phyloP scores from a whole-genome alignment of 2,329 filamentous ascomycete species.

The Diaporthe eres region DNA sequence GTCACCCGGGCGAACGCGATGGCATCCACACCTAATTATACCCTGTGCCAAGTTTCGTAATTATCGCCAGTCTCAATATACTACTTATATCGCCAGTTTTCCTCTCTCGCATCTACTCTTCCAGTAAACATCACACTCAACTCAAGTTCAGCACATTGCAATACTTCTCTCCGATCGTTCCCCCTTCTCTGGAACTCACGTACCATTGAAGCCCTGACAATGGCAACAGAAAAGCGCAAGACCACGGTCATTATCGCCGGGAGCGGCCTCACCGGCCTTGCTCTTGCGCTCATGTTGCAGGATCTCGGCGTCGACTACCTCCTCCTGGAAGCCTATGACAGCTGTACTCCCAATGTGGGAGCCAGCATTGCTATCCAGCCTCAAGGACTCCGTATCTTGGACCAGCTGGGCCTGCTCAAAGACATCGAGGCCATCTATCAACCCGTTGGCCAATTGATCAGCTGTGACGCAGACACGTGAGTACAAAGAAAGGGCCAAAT shows the following conservation, averaged over 20 bases:
- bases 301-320: conserved; percentile 19
- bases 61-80: not conserved
- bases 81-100: not conserved
- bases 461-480: not conserved
- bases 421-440: conserved; percentile 20
- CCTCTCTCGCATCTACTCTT: not conserved
- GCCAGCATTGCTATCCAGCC: conserved; percentile 16
- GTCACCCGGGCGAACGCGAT: too few relatives aligned
- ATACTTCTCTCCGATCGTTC: not conserved
- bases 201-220: not conserved
- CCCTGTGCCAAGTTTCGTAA: not conserved
- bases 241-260: conserved; percentile 18
- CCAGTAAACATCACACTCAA: not conserved
- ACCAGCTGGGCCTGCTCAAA: conserved; percentile 9
- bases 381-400: conserved; percentile 2
- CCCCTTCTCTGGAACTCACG: too few relatives aligned
- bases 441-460: not conserved
- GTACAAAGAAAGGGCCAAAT: not conserved
- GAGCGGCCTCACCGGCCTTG: conserved; percentile 23
- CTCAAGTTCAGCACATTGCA: too few relatives aligned
- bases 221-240: conserved; percentile 3
- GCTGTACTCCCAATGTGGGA: conserved; percentile 15
- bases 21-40: not conserved
- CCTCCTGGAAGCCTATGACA: conserved; percentile 25
- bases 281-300: conserved; percentile 1